phyloP scores from a whole-genome alignment of 352 stramenopile species.

The Phytophthora agathidicida region DNA sequence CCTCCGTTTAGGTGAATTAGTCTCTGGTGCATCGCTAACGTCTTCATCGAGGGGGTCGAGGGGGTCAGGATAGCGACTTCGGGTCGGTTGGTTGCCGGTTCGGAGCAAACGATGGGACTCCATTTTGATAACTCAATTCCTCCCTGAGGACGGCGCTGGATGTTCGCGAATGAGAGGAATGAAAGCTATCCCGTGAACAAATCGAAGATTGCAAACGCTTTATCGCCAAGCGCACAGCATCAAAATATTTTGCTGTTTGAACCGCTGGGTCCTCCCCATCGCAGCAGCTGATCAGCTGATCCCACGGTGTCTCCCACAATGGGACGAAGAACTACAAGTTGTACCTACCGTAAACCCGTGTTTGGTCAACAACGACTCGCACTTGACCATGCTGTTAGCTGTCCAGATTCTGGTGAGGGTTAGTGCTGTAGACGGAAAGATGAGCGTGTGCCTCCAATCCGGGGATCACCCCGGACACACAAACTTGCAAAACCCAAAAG shows the following conservation, averaged over 20 bases:
- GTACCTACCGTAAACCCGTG: too few species aligned
- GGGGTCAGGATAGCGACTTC: neutral
- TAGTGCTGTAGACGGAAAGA: constrained; percentile 2
- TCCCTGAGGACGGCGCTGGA: neutral
- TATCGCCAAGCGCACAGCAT: neutral
- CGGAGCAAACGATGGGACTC: neutral
- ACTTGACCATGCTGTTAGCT: neutral
- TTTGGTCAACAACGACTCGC: too few species aligned
- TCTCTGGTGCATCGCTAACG: neutral
- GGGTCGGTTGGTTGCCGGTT: neutral
- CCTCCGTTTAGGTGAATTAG: neutral
- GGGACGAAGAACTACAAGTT: too few species aligned
- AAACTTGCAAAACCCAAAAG: too few species aligned
- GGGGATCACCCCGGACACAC: too few species aligned
- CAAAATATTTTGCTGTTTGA: constrained; percentile 16
- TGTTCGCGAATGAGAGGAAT: neutral
- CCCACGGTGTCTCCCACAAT: constrained; percentile 1
- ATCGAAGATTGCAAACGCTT: neutral
- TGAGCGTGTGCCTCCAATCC: too few species aligned
- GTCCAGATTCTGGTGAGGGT: neutral
- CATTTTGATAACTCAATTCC: neutral
- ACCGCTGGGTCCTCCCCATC: neutral
- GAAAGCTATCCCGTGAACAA: neutral
- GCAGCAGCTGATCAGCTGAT: constrained; percentile 3
- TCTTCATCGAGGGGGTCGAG: neutral